These are phyloP conservation scores for Crithidia mellificae DNA, from an alignment of 208 protist species.

Conservation along the genomic window DNA sequence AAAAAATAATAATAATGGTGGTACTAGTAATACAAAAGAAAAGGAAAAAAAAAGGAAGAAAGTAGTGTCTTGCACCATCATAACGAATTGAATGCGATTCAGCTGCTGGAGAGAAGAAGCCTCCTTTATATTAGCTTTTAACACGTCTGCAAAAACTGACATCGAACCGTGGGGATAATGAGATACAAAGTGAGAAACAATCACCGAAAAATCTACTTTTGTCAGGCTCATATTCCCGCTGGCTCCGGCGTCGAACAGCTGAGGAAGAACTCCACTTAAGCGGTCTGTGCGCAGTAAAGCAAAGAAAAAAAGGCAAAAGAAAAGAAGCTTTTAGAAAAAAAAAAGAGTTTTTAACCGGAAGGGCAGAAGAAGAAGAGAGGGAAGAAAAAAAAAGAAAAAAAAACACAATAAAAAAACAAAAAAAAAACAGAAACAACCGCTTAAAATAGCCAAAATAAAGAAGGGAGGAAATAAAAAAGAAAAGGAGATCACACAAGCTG, in stretches of 20 bases:
- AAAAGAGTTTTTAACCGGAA: background rate
- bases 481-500: background rate
- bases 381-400: constrained; percentile 4
- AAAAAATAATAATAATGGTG: background rate
- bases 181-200: no score
- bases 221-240: no score
- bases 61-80: background rate
- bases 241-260: no score
- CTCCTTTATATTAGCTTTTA: no score
- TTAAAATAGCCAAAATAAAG: no score
- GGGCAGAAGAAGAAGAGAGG: background rate
- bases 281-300: no score
- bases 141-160: no score
- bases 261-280: background rate
- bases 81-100: background rate
- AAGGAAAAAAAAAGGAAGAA: background rate
- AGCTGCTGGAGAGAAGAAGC: no score
- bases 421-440: background rate
- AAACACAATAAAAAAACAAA: background rate
- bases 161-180: background rate
- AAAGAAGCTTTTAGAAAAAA: background rate
- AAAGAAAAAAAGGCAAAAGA: no score
- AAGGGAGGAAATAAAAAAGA: background rate
- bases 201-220: no score
- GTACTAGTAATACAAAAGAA: constrained; percentile 10